These are phyloP conservation scores for Eutypa lata DNA, from an alignment of 2,329 filamentous ascomycete species.

Conservation along the genomic window DNA sequence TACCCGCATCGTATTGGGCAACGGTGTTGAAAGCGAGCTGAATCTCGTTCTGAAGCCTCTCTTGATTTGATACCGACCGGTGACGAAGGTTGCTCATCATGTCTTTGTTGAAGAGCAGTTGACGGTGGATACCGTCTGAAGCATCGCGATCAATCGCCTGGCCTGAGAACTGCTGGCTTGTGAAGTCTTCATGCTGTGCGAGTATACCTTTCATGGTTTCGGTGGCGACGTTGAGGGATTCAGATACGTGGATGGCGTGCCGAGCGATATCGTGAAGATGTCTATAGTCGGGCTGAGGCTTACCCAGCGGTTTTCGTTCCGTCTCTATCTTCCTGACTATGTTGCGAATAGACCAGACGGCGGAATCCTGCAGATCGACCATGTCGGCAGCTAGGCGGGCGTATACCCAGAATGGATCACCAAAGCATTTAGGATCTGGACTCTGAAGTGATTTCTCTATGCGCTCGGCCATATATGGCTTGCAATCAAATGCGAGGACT, in stretches of 20 bases:
- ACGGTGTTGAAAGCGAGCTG: constrained; percentile 47
- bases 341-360: constrained; percentile 38
- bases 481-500: constrained; percentile 30
- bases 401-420: constrained; percentile 37
- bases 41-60: constrained; percentile 53
- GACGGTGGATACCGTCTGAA: constrained; percentile 22
- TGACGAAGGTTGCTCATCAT: constrained; percentile 32
- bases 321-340: constrained; percentile 33
- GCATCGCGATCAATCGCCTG: background rate
- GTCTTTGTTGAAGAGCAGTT: constrained; percentile 31
- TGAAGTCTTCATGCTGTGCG: constrained; percentile 24
- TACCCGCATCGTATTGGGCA: constrained; percentile 36
- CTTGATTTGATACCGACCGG: constrained; percentile 36
- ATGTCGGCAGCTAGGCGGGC: constrained; percentile 27
- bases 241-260: constrained; percentile 42
- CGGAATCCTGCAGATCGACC: constrained; percentile 26
- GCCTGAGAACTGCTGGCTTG: background rate
- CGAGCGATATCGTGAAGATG: constrained; percentile 39
- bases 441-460: constrained; percentile 5
- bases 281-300: constrained; percentile 31
- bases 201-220: constrained; percentile 31
- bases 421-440: constrained; percentile 5
- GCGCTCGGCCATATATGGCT: background rate
- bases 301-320: constrained; percentile 2
- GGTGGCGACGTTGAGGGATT: constrained; percentile 36